Conservation (phyloP, 2,329 filamentous ascomycete species). For the Dissoconium aciculare region DNA sequence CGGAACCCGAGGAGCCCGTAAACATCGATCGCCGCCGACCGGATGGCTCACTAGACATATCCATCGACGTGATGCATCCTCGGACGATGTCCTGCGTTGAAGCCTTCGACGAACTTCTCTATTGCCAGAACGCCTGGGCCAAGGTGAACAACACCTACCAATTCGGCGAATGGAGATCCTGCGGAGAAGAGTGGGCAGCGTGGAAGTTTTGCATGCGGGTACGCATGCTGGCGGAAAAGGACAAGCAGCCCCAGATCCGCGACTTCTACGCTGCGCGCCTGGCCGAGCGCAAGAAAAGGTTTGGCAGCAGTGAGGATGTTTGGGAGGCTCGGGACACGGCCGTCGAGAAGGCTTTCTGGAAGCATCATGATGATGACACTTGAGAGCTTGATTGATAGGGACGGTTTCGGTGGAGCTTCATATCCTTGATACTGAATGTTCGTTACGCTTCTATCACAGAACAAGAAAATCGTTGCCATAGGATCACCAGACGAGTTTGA, state of each 20-base stretch:
- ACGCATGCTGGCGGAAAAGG: constrained; percentile 44
- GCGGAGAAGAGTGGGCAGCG: constrained; percentile 75
- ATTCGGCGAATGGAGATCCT: constrained; percentile 60
- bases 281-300: constrained; percentile 44
- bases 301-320: constrained; percentile 73
- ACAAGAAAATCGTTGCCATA: too few relatives aligned
- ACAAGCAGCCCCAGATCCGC: constrained; percentile 45
- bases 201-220: constrained; percentile 98
- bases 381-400: too few relatives aligned
- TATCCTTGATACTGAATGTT: too few relatives aligned
- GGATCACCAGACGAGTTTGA: too few relatives aligned
- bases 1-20: constrained; percentile 6
- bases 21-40: constrained; percentile 13
- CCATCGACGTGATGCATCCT: constrained; percentile 56
- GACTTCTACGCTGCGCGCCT: constrained; percentile 55
- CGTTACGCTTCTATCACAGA: too few relatives aligned
- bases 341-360: constrained; percentile 36
- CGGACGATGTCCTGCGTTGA: constrained; percentile 75
- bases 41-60: constrained; percentile 20
- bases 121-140: constrained; percentile 80
- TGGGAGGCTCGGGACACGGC: constrained; percentile 61
- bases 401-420: too few relatives aligned
- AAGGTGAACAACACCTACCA: constrained; percentile 90
- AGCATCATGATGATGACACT: too few relatives aligned
- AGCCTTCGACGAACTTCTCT: constrained; percentile 85